Base-by-base conservation (phyloP, 306 rosid species). In the Vicia faba region DNA sequence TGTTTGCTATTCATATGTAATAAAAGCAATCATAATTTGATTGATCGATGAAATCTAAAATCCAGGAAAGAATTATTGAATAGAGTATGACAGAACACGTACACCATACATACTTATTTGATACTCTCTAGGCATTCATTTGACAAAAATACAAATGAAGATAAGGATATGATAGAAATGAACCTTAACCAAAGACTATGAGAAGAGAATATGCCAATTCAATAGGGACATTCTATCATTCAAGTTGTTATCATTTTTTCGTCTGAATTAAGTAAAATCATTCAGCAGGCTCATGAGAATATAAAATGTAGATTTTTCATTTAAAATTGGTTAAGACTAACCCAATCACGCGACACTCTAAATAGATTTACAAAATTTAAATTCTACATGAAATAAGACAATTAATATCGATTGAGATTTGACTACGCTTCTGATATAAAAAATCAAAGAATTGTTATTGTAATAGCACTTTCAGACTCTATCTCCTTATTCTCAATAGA, bases 171-270 rank as follows among this genome's bases (percentile, higher is more conserved):
- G 20, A 57, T 70, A 74, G 48, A 78, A 76, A 72, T 64, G 71
- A 83, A 76, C 66, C 59, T 57, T 69, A 87, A 74, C 85, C 82
- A 81, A 76, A 64, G 67, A 75, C 58, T 70, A 39, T 55, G 13
- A 43, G 2, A 8, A 64, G 69, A 39, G 74, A 70, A 70, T 74
- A 36, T 53, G n/a, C 49, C 66, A 16, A 64, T 11, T 13, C 44
- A 40, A 23, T 59, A 20, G 43, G 73, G 59, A 33, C 78, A 40
- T 66, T 14, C 20, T 51, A 16, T 18, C 61, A 51, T 46, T 11
- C 50, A 39, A 39, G 4, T 63, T 39, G 5, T 36, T 7, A 16
- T 2, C 59, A 40, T 20, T 70, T 70, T 70, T 54, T 13, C 67
- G 39, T 44, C 73, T 38, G 7, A 58, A 12, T 16, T 70, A 28